These are phyloP conservation scores for Hypoxylon sp. DNA, from an alignment of 2,329 filamentous ascomycete genomes.

Conservation along the genomic window DNA sequence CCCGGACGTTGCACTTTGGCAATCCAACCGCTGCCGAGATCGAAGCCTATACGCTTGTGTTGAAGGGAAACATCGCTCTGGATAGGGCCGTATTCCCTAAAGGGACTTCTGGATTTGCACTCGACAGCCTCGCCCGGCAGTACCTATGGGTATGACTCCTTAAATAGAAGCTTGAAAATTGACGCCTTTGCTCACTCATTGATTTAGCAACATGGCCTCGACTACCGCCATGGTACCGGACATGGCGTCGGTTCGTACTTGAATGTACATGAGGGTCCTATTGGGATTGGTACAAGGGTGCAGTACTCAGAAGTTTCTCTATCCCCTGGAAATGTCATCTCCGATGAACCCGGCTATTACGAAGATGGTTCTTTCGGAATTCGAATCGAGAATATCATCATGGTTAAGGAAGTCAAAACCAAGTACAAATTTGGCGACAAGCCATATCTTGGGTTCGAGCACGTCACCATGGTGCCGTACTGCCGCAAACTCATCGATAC, in stretches of 20 bases:
- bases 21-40: constrained; percentile 84
- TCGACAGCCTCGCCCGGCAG: constrained; percentile 90
- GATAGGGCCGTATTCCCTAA: constrained; percentile 92
- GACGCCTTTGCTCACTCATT: constrained; percentile 22
- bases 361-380: constrained; percentile 96
- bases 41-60: constrained; percentile 90
- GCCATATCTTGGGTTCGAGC: constrained; percentile 93
- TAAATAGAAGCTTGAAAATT: background rate
- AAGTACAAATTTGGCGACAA: constrained; percentile 92
- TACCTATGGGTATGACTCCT: constrained; percentile 81
- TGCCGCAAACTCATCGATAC: constrained; percentile 89
- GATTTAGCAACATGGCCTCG: constrained; percentile 77
- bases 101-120: constrained; percentile 91
- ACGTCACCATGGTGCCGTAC: constrained; percentile 96
- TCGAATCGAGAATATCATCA: constrained; percentile 94
- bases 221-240: constrained; percentile 96
- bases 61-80: constrained; percentile 93
- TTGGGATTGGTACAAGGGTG: constrained; percentile 92
- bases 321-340: constrained; percentile 92
- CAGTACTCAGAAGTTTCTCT: constrained; percentile 93
- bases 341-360: constrained; percentile 96
- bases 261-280: constrained; percentile 97
- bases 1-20: constrained; percentile 92
- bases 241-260: constrained; percentile 95
- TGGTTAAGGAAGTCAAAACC: constrained; percentile 90